Percentiles rank a stretch among this genome's conserved stretches.
phyloP scores from a whole-genome alignment of 2,329 filamentous ascomycete species.

The Fusarium secorum region DNA sequence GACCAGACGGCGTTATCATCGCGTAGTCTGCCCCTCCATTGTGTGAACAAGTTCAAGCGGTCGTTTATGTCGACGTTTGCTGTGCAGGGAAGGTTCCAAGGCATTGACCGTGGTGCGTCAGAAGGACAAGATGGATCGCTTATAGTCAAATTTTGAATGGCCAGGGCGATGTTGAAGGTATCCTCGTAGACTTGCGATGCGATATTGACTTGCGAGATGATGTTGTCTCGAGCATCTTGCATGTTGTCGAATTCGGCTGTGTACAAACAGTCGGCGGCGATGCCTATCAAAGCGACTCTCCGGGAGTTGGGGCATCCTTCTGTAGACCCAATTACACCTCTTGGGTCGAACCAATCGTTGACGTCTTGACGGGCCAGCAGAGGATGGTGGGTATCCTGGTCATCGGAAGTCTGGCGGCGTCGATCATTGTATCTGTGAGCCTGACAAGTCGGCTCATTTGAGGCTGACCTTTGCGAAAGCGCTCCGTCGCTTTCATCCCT shows the following conservation, averaged over 20 bases:
- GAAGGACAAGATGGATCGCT: constrained; percentile 74
- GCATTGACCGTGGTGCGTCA: constrained; percentile 57
- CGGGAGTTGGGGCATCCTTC: constrained; percentile 79
- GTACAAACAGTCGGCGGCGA: constrained; percentile 89
- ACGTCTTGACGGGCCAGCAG: neutral
- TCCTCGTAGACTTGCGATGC: constrained; percentile 84
- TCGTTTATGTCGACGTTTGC: constrained; percentile 67
- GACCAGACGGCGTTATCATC: constrained; percentile 89
- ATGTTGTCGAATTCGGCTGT: constrained; percentile 71
- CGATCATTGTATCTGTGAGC: neutral
- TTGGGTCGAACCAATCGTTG: neutral
- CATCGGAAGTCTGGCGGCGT: neutral
- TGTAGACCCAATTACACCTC: constrained; percentile 70
- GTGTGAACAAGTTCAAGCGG: constrained; percentile 81
- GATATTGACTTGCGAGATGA: constrained; percentile 83
- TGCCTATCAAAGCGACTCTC: constrained; percentile 87
- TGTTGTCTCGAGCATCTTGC: constrained; percentile 68
- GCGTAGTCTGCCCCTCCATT: constrained; percentile 74
- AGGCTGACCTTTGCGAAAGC: neutral
- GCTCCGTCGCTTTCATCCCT: neutral
- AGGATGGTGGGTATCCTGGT: neutral
- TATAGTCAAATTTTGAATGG: constrained; percentile 80
- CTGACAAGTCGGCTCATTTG: constrained; percentile 1
- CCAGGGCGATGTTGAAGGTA: constrained; percentile 88
- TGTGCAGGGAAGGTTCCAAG: constrained; percentile 81